These are phyloP conservation scores for Coemansia erecta DNA, from an alignment of 192 early-diverging fungal genomes.

Conservation along the genomic window DNA sequence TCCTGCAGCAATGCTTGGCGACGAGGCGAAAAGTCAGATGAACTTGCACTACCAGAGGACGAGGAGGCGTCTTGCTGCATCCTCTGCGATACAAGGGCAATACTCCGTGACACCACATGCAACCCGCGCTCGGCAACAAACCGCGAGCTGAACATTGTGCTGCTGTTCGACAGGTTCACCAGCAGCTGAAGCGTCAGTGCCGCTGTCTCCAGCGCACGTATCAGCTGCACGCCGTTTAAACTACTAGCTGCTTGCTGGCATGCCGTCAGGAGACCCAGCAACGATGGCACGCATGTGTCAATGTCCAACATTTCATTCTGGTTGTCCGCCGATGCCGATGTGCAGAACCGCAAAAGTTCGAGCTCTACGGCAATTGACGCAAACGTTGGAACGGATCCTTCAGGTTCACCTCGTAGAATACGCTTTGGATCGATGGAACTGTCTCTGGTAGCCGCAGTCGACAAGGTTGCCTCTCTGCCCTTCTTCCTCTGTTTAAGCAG, in stretches of 20 bases:
- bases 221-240: conserved; percentile 6
- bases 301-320: conserved; percentile 34
- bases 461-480: background rate
- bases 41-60: background rate
- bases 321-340: conserved; percentile 33
- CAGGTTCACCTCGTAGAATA: conserved; percentile 12
- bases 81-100: conserved; percentile 30
- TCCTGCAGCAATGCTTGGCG: conserved; percentile 19
- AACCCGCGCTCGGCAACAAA: conserved; percentile 37
- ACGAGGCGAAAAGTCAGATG: conserved; percentile 15
- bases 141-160: conserved; percentile 32
- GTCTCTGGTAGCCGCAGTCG: background rate
- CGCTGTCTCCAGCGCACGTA: conserved; percentile 27
- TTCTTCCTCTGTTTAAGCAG: background rate
- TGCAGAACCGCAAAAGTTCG: conserved; percentile 44
- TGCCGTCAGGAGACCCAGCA: conserved; percentile 25
- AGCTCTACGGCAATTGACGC: conserved; percentile 36
- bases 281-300: conserved; percentile 17
- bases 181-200: conserved; percentile 39
- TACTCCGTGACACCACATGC: conserved; percentile 36
- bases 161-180: conserved; percentile 49
- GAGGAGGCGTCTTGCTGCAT: background rate
- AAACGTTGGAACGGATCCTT: conserved; percentile 12
- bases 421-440: background rate
- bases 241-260: conserved; percentile 22